Evolutionary conservation across 257 asterid species (phyloP), one percentile per base, ranked within the genome.

Genomic region (Solanum sejunctum): DNA sequence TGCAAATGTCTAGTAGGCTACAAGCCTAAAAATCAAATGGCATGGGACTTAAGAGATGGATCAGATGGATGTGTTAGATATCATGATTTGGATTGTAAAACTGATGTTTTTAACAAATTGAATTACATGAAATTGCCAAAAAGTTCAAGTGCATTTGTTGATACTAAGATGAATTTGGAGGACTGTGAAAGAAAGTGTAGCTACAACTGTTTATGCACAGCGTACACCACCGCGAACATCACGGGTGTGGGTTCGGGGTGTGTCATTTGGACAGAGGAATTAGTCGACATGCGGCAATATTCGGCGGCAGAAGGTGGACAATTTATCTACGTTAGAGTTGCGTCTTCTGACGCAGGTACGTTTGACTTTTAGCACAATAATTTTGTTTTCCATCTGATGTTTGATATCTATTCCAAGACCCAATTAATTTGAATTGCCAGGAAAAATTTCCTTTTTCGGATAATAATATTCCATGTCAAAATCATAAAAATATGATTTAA

Each of bases 211-310:
- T 85, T 85, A 21, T 89, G 89, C 86, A 84, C 60, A 1, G 90
- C 90, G 2, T 89, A 85, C 79, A 47, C 90, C 6, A 88, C 63
- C 18, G 69, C 88, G 8, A 83, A 87, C n/a, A 9, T 86, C 8
- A 82, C 86, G 47, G 90, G 88, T 23, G 88, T 75, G 28, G 97
- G 94, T 3, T 85, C 87, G 28, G 97, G 97, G 6, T 93, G 97
- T 70, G 96, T 88, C 1, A 63, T 89, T 80, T 93, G 97, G 97
- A 83, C 89, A 49, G 80, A 55, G 71, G 94, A 89, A 78, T 88
- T 93, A 20, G 83, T 92, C 70, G 97, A 93, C 12, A 90, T 93
- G 95, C 39, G 96, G 88, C 97, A 91, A 87, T 93, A 90, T 86
- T 91, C 96, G 55, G 89, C 75, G 85, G 81, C 93, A 5, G 95